phyloP scores from a whole-genome alignment of 1,284 basidiomycete genomes.

The Ceratorhiza oryzae-sativae region DNA sequence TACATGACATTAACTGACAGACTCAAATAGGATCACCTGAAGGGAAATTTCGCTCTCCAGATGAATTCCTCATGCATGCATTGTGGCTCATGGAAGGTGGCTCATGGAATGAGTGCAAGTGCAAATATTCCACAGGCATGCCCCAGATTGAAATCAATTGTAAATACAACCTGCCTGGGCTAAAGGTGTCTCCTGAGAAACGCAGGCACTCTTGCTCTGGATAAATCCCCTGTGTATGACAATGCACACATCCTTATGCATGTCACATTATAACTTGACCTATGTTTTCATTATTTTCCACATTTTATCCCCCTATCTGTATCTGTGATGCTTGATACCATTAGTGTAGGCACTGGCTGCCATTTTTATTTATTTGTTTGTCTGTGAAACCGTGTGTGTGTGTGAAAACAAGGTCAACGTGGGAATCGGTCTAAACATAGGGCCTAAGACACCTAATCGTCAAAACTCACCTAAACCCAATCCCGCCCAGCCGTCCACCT shows the following conservation, averaged over 20 bases:
- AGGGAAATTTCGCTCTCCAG: slow-evolving; percentile 12
- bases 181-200: not conserved
- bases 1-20: not conserved
- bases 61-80: slow-evolving; percentile 25
- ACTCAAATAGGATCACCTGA: not conserved
- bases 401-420: not conserved
- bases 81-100: slow-evolving; percentile 19
- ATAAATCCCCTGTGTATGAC: not conserved
- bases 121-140: slow-evolving; percentile 2
- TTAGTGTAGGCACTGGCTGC: slow-evolving; percentile 1
- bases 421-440: too few species aligned
- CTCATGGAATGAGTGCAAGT: not conserved
- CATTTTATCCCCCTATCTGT: not conserved
- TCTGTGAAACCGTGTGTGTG: not conserved
- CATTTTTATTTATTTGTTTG: slow-evolving; percentile 1
- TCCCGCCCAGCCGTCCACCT: too few species aligned
- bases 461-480: not conserved
- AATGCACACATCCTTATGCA: not conserved
- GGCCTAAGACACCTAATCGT: not conserved
- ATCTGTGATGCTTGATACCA: not conserved
- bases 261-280: not conserved
- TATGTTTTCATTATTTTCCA: not conserved
- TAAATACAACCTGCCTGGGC: not conserved
- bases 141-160: slow-evolving; percentile 20
- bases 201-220: not conserved